These are phyloP conservation scores for Quercus agrifolia DNA, from an alignment of 306 rosid species.

Conservation along the genomic window DNA sequence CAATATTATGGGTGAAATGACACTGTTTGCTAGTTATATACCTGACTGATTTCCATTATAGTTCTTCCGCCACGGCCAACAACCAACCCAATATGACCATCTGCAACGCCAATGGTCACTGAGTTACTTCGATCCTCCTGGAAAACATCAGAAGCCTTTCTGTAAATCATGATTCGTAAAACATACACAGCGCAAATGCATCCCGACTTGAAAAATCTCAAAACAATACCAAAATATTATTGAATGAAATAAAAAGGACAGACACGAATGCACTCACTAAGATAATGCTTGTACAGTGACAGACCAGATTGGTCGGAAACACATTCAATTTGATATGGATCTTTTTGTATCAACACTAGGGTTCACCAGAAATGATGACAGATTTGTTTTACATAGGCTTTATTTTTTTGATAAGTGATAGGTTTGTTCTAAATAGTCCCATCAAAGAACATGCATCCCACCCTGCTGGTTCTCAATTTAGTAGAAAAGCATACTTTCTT, in stretches of 20 bases:
- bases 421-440: background rate
- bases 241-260: background rate
- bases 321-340: background rate
- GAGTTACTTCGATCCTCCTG: constrained; percentile 93
- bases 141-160: constrained; percentile 22
- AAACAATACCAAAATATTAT: background rate
- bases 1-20: constrained; percentile 10
- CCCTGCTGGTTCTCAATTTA: background rate
- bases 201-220: background rate
- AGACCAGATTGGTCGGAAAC: background rate
- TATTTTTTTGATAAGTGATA: background rate
- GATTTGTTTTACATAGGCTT: background rate
- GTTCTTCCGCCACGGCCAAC: constrained; percentile 99
- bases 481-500: too few species aligned
- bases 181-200: background rate
- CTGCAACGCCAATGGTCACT: constrained; percentile 82
- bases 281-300: background rate
- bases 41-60: constrained; percentile 93
- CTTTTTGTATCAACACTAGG: background rate
- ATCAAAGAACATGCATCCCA: background rate
- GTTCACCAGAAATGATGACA: background rate
- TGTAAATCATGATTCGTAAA: constrained; percentile 3
- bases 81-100: constrained; percentile 88
- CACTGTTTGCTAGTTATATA: constrained; percentile 26
- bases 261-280: background rate